Evolutionary conservation across 83 land plant genomes (phyloP), one percentile per base, ranked within the genome.

Genomic region (Picea engelmannii): DNA sequence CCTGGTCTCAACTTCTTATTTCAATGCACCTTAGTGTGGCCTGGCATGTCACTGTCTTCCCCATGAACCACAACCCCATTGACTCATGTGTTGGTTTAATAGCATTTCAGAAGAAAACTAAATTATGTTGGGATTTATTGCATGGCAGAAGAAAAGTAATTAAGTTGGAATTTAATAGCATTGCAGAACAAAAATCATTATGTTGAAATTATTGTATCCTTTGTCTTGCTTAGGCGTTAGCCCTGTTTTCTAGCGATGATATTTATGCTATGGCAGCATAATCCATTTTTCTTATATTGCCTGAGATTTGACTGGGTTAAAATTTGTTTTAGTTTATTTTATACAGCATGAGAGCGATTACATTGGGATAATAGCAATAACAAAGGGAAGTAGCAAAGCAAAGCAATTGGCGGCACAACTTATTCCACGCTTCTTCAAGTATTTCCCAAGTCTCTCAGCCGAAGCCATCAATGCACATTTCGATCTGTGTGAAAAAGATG

Each of bases 321-420:
- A 35, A 35, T 38, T 60, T 38, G 25, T 38, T 85, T 80, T 58
- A 44, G 80, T 58, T 49, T 81, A 60, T 66, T 76, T 69, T 61
- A 15, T 80, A 81, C 89, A 95, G 99, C 84, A 92, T 87, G 96
- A 85, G 77, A 84, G 86, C 44, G 99, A 97, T 81, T 97, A 95
- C 81, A 82, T 89, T 64, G 96, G 96, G 21, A 94, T 97, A 8
- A 92, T 97, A 11, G 94, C 88, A 38, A 94, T 95, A 38, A 92
- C 91, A 23, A 88, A 89, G 78, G 91, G 90, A 47, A 89, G 95
- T 87, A 83, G 81, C 61, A 97, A 95, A 83, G 91, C 95, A 55
- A 97, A 95, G 88, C 96, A 97, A 83, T 92, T 97, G 79, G 96
- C 99, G 6, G 96, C 98, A n/a, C 99, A 95, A 88, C 90, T 97